Evolutionary conservation across 257 asterid genomes (phyloP).

Genomic region (Solanum okadae): DNA sequence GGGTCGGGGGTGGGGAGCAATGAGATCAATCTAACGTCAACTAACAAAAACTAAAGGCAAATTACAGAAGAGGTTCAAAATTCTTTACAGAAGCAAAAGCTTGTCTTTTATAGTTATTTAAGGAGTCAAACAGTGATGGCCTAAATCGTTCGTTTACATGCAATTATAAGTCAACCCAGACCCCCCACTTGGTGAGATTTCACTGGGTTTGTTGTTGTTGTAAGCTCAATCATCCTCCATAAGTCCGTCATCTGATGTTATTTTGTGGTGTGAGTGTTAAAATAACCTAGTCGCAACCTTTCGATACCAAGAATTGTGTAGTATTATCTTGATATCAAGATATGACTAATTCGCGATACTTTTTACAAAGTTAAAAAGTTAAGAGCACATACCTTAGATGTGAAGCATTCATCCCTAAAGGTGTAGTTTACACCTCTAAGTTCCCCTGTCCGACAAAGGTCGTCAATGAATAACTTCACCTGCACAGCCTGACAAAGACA

Average conservation of each 20-base stretch:
- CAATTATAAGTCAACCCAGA: background rate
- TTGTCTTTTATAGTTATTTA: background rate
- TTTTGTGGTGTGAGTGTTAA: background rate
- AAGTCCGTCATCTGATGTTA: background rate
- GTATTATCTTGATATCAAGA: background rate
- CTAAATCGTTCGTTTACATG: background rate
- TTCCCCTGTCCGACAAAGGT: constrained; percentile 57
- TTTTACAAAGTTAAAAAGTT: background rate
- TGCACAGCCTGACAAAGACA: constrained; percentile 46
- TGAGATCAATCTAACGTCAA: background rate
- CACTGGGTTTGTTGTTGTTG: background rate
- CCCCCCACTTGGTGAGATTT: background rate
- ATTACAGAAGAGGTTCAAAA: background rate
- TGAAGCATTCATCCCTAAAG: constrained; percentile 71
- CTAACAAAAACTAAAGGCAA: background rate
- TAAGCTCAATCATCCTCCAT: background rate
- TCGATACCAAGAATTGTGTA: background rate
- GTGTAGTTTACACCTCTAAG: constrained; percentile 65
- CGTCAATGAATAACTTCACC: constrained; percentile 57
- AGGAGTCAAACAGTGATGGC: background rate
- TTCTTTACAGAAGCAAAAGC: background rate
- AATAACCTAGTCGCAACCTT: background rate
- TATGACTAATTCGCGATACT: background rate
- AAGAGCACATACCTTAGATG: constrained; percentile 59
- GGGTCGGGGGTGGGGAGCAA: background rate